These are phyloP conservation scores for Dactylorhiza incarnata DNA, from an alignment of 106 monocot species.

Conservation along the genomic window DNA sequence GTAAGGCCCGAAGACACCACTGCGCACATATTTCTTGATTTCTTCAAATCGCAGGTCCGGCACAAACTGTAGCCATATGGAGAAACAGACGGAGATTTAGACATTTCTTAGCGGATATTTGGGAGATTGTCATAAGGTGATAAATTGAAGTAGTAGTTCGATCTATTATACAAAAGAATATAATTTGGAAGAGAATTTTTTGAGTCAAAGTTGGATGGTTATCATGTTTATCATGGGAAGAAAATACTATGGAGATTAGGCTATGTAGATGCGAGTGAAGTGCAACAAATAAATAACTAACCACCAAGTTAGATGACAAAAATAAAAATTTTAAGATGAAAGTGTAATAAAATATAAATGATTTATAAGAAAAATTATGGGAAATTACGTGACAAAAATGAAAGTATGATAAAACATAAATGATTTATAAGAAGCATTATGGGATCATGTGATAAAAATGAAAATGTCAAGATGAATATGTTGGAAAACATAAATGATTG, in stretches of 20 bases:
- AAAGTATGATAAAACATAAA: no score
- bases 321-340: not conserved
- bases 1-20: constrained; percentile 69
- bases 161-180: not conserved
- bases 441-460: no score
- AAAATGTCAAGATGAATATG: no score
- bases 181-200: not conserved
- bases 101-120: not conserved
- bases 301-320: not conserved
- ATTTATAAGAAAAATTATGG: no score
- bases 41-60: constrained; percentile 88
- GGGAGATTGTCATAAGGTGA: not conserved
- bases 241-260: not conserved
- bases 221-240: not conserved
- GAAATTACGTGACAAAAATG: no score
- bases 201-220: not conserved
- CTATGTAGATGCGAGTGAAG: not conserved
- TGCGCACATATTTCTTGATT: constrained; percentile 82
- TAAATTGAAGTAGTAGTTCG: not conserved
- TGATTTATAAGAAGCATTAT: no score
- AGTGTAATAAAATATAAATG: not conserved
- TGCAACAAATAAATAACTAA: no score
- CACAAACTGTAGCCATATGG: constrained; percentile 60
- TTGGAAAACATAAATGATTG: no score
- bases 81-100: not conserved